A percentile compares a stretch with the other conserved stretches of the same genome.
Evolutionary conservation across 495 filamentous ascomycete species (phyloP).

Genomic region (Talaromyces proteolyticus): DNA sequence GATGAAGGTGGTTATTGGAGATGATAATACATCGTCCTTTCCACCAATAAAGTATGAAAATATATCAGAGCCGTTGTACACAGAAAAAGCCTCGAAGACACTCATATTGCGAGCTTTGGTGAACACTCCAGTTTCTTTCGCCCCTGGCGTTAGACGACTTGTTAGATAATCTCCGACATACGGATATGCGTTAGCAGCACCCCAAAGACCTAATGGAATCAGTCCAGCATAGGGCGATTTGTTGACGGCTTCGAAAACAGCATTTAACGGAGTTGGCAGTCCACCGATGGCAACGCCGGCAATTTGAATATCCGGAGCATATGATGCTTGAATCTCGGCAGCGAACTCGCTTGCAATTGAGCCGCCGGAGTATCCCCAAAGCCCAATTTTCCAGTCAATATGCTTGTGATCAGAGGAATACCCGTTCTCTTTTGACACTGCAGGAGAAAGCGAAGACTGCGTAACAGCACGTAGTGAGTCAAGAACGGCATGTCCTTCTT

Average conservation of each 20-base stretch:
- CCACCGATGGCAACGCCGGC: conserved; percentile 35
- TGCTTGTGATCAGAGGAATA: neutral
- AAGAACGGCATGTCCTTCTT: neutral
- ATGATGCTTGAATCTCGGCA: conserved; percentile 30
- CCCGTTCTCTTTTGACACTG: neutral
- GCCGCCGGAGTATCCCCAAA: conserved; percentile 46
- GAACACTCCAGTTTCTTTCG: neutral
- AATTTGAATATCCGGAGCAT: conserved; percentile 38
- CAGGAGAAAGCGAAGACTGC: neutral
- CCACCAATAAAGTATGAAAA: conserved; percentile 2
- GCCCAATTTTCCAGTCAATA: conserved; percentile 5
- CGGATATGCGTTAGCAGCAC: conserved; percentile 5
- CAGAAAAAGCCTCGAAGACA: neutral
- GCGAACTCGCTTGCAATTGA: conserved; percentile 36
- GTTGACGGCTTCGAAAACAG: neutral
- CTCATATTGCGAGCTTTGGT: neutral
- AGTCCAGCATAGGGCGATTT: neutral
- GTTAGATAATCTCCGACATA: neutral
- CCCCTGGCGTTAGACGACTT: neutral
- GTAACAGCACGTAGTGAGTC: neutral
- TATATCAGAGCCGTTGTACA: neutral
- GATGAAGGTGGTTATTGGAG: neutral
- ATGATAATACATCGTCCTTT: neutral
- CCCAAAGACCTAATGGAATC: neutral
- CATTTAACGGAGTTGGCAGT: neutral